Evolutionary conservation across 2,329 filamentous ascomycete genomes (phyloP), one percentile per base, ranked within the genome.

Genomic region (Calonectria leucothoes): DNA sequence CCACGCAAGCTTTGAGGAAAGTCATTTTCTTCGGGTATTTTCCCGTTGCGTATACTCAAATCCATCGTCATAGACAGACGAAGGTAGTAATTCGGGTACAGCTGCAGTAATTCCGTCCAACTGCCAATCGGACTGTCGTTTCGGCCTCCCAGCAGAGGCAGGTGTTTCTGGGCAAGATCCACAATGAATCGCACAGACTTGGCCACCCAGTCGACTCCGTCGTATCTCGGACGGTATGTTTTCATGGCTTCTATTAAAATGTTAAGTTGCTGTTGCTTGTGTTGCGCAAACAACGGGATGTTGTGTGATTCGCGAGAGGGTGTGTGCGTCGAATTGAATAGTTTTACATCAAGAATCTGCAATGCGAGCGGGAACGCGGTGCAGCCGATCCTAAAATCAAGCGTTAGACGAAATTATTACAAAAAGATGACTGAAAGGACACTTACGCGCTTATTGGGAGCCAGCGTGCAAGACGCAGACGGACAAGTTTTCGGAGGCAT

Each of bases 191-290:
- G 72, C 4, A 78, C 75, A 0, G 78, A 74, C 0, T 74, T 72
- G 39, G 77, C 76, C 2, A 80, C 78, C 78, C 78, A 80, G 11
- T 80, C 78, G 0, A 78, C 76, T 15, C 77, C 79, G 31, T 80
- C 80, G 17, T 80, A 80, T 1, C 77, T 72, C 17, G 73, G 75
- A 0, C 74, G 66, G 0, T 80, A 80, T 7, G 77, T 77, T n/a
- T 76, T 79, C 78, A 80, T 80, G 0, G 78, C 76, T 1, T 78
- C 76, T 0, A 79, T 49, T 0, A 80, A 59, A 2, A 80, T 73
- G 0, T 80, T 73, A 0, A 80, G 74, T n/a, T 79, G 78, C 12
- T 75, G 75, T 6, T 80, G 77, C 0, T 80, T 80, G 0, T 77
- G 69, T 35, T 74, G 74, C 0, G 74, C 70, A 10, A 69, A 72